A percentile compares a stretch with the other conserved stretches of the same genome.
These are phyloP conservation scores for Pleurotus eryngii DNA, from an alignment of 768 basidiomycete species.

Conservation along the genomic window DNA sequence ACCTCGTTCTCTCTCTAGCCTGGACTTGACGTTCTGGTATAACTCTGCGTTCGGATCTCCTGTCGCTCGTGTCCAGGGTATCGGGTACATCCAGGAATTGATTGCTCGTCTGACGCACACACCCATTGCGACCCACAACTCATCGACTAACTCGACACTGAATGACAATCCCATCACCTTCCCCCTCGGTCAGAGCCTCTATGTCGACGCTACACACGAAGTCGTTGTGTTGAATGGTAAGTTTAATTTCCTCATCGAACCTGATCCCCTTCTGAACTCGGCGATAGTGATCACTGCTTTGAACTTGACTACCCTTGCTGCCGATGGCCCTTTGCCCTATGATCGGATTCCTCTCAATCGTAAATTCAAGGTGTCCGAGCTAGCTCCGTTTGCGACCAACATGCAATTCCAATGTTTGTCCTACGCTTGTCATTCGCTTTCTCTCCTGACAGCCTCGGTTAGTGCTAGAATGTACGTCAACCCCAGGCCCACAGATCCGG, in stretches of 20 bases:
- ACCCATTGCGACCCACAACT: slow-evolving; percentile 65
- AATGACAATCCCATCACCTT: slow-evolving; percentile 66
- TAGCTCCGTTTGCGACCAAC: slow-evolving; percentile 88
- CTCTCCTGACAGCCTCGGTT: slow-evolving; percentile 9
- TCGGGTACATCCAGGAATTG: slow-evolving; percentile 82
- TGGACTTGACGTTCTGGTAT: slow-evolving; percentile 35
- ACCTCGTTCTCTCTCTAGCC: background rate
- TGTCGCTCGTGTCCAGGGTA: slow-evolving; percentile 68
- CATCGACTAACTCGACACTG: slow-evolving; percentile 82
- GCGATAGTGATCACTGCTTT: slow-evolving; percentile 75
- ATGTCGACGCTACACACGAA: slow-evolving; percentile 90
- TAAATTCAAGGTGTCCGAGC: slow-evolving; percentile 70
- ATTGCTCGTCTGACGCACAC: slow-evolving; percentile 79
- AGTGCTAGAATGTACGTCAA: slow-evolving; percentile 64
- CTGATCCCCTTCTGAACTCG: slow-evolving; percentile 3
- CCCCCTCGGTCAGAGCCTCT: slow-evolving; percentile 69
- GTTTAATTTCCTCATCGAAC: slow-evolving; percentile 15
- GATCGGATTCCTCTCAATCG: slow-evolving; percentile 65
- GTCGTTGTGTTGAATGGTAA: slow-evolving; percentile 84
- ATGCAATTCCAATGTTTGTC: slow-evolving; percentile 80
- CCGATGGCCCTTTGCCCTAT: slow-evolving; percentile 68
- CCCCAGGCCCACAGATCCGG: slow-evolving; percentile 60
- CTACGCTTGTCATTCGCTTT: background rate
- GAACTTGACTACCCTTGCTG: slow-evolving; percentile 74
- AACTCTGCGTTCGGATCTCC: slow-evolving; percentile 81